phyloP scores from a whole-genome alignment of 2,329 filamentous ascomycete species.

The Penicillium digitatum region DNA sequence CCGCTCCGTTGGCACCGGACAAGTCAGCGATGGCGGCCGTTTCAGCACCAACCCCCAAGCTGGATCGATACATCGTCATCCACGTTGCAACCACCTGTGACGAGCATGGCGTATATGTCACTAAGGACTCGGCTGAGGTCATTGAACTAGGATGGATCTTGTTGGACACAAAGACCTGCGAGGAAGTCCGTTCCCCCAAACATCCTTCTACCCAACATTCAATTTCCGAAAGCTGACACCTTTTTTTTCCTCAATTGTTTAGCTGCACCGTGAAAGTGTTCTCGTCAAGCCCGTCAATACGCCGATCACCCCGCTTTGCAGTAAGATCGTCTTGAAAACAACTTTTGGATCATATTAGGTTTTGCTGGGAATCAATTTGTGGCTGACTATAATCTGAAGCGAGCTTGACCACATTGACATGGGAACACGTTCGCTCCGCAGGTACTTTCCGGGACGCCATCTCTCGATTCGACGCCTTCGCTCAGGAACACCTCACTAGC shows the following conservation, averaged over 20 bases:
- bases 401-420: constrained; percentile 94
- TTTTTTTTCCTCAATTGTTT: constrained; percentile 15
- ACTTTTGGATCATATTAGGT: background rate
- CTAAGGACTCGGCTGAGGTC: constrained; percentile 97
- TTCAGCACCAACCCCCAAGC: constrained; percentile 59
- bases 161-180: constrained; percentile 82
- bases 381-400: constrained; percentile 53
- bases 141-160: constrained; percentile 99
- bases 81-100: constrained; percentile 98
- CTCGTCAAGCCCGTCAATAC: constrained; percentile 98
- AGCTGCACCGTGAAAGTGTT: constrained; percentile 93
- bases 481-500: constrained; percentile 80
- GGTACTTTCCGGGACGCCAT: constrained; percentile 96
- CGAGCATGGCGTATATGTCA: constrained; percentile 98
- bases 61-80: constrained; percentile 96
- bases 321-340: constrained; percentile 61
- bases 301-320: constrained; percentile 96
- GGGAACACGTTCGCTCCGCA: constrained; percentile 97
- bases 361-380: constrained; percentile 19
- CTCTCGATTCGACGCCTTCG: constrained; percentile 89
- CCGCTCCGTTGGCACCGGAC: constrained; percentile 29
- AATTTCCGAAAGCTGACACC: constrained; percentile 24
- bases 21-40: constrained; percentile 43
- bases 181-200: constrained; percentile 65
- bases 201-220: constrained; percentile 11